Evolutionary conservation across 352 stramenopile species (phyloP).

Genomic region (Pythium aquatile): DNA sequence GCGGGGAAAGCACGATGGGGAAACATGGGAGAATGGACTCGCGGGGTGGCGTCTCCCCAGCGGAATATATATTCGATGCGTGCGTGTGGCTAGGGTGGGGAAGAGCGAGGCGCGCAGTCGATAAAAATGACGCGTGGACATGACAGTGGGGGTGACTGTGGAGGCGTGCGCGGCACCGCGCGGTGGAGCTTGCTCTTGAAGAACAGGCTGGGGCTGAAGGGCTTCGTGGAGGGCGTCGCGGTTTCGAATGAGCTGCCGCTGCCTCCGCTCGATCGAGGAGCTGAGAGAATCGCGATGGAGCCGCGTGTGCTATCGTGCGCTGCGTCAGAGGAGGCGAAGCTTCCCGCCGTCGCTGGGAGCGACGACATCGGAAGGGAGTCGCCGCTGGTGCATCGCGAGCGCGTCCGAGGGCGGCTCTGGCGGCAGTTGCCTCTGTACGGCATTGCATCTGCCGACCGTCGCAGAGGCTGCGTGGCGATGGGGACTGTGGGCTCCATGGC

Average conservation of each 20-base stretch:
- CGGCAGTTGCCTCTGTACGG: conserved; percentile 13
- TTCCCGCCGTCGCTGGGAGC: background rate
- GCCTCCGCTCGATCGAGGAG: background rate
- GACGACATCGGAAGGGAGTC: background rate
- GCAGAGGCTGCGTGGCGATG: background rate
- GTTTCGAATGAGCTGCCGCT: background rate
- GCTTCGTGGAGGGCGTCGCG: background rate
- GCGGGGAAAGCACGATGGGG: background rate
- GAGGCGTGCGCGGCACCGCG: conserved; percentile 3
- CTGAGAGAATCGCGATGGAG: background rate
- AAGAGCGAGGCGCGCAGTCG: conserved; percentile 8
- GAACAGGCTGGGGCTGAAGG: conserved; percentile 13
- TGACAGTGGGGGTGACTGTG: background rate
- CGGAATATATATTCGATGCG: conserved; percentile 2
- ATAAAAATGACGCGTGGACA: conserved; percentile 26
- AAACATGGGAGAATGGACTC: background rate
- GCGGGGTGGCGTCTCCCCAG: background rate
- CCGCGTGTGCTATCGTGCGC: background rate
- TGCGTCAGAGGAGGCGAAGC: background rate
- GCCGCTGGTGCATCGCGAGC: background rate
- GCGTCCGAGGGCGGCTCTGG: background rate
- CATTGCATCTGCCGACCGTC: background rate
- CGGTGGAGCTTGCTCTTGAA: background rate
- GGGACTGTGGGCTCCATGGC: background rate
- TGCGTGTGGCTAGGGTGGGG: background rate